phyloP scores from a whole-genome alignment of 345 rosid genomes.

The Gossypium raimondii region DNA sequence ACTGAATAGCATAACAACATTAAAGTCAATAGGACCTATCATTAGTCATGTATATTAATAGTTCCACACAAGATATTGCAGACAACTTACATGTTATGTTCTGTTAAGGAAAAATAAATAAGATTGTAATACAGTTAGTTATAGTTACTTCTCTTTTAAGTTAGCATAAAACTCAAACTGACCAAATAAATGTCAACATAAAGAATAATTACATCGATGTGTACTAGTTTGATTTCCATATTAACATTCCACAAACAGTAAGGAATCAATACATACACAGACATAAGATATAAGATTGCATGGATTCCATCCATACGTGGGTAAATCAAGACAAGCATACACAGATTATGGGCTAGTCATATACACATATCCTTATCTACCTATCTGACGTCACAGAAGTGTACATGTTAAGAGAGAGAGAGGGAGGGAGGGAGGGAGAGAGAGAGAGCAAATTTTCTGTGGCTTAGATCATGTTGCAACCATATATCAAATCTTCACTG shows the following conservation, averaged over 20 bases:
- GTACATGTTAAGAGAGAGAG: not conserved
- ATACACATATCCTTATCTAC: not conserved
- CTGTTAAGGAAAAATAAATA: not conserved
- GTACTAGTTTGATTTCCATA: not conserved
- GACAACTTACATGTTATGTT: not conserved
- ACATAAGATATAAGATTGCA: not conserved
- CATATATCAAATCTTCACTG: not conserved
- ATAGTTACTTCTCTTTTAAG: not conserved
- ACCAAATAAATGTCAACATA: not conserved
- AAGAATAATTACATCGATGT: not conserved
- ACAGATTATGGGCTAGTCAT: not conserved
- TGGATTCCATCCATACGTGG: not conserved
- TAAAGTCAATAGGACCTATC: not conserved
- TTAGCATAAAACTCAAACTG: not conserved
- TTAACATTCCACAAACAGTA: not conserved
- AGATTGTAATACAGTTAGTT: not conserved
- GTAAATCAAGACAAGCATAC: not conserved
- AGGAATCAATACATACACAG: not conserved
- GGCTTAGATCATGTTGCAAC: not conserved
- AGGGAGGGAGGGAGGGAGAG: not conserved
- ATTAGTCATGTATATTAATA: not conserved
- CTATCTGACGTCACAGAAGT: not conserved
- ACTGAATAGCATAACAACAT: not conserved
- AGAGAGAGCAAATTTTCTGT: not conserved
- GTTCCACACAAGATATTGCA: not conserved